Percentiles rank a stretch among this genome's conserved stretches.
These are phyloP conservation scores for Pneumocystis canis DNA, from an alignment of 1,139 yeast genomes.

Conservation along the genomic window DNA sequence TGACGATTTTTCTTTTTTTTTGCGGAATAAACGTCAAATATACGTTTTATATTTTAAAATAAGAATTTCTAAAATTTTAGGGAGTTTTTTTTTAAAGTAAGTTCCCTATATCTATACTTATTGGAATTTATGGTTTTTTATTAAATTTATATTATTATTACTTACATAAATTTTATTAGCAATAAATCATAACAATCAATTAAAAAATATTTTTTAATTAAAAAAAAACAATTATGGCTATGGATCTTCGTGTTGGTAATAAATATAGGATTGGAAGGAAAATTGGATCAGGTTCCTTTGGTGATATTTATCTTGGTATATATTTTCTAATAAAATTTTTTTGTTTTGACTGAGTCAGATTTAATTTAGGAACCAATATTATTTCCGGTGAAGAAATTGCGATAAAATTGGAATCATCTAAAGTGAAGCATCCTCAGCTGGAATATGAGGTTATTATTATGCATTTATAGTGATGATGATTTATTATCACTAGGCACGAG, in stretches of 20 bases:
- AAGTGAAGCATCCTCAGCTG: constrained; percentile 90
- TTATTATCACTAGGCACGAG: constrained; percentile 1
- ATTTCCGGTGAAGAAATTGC: constrained; percentile 97
- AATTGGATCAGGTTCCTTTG: constrained; percentile 94
- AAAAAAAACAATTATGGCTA: constrained; percentile 3
- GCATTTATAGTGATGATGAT: background rate
- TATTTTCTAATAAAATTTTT: background rate
- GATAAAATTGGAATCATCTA: constrained; percentile 75
- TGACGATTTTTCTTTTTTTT: background rate
- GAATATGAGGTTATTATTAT: constrained; percentile 86
- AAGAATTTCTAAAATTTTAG: background rate
- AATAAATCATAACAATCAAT: background rate
- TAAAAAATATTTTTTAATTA: background rate
- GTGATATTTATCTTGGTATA: constrained; percentile 76
- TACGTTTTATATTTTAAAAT: background rate
- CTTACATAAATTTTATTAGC: background rate
- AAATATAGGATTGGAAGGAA: constrained; percentile 90
- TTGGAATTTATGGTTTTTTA: background rate
- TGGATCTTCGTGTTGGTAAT: constrained; percentile 43
- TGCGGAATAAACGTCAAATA: background rate
- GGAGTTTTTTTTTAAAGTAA: background rate
- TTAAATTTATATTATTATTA: background rate
- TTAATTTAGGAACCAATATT: constrained; percentile 48
- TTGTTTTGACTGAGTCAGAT: background rate
- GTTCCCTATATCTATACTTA: background rate